Conservation (phyloP, 331 rosid species). For the Quercus phellos region DNA sequence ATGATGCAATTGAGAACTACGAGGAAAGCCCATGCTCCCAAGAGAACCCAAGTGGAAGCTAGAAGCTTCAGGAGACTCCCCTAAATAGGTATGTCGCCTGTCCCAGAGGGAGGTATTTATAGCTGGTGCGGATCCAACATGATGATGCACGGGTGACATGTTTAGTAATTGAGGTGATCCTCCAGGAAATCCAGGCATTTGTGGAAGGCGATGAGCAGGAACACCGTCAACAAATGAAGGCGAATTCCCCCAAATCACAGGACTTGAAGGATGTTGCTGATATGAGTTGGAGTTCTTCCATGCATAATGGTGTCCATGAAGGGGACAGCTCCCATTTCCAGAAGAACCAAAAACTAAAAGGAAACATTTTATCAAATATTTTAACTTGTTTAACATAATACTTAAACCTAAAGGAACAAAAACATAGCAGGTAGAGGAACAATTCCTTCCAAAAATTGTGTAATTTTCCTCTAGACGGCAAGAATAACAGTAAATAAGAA, state of each 20-base stretch:
- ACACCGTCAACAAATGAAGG: slow-evolving; percentile 57
- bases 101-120: slow-evolving; percentile 77
- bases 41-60: slow-evolving; percentile 67
- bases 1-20: slow-evolving; percentile 63
- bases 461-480: background rate
- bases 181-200: slow-evolving; percentile 58
- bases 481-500: background rate
- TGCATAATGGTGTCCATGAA: slow-evolving; percentile 50
- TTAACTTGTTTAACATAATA: background rate
- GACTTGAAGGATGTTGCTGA: slow-evolving; percentile 62
- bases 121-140: slow-evolving; percentile 83
- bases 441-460: background rate
- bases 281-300: slow-evolving; percentile 62
- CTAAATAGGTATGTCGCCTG: slow-evolving; percentile 51
- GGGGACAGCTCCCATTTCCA: slow-evolving; percentile 57
- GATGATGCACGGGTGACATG: slow-evolving; percentile 53
- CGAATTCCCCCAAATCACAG: slow-evolving; percentile 60
- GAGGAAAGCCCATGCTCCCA: slow-evolving; percentile 60
- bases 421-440: background rate
- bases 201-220: slow-evolving; percentile 52
- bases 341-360: slow-evolving; percentile 38
- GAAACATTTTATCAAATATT: slow-evolving; percentile 4
- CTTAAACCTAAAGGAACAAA: background rate
- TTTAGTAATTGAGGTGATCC: slow-evolving; percentile 55
- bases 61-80: slow-evolving; percentile 69